Evolutionary conservation across 2,329 filamentous ascomycete species (phyloP).

Genomic region (Phaeosphaeriaceae sp.): DNA sequence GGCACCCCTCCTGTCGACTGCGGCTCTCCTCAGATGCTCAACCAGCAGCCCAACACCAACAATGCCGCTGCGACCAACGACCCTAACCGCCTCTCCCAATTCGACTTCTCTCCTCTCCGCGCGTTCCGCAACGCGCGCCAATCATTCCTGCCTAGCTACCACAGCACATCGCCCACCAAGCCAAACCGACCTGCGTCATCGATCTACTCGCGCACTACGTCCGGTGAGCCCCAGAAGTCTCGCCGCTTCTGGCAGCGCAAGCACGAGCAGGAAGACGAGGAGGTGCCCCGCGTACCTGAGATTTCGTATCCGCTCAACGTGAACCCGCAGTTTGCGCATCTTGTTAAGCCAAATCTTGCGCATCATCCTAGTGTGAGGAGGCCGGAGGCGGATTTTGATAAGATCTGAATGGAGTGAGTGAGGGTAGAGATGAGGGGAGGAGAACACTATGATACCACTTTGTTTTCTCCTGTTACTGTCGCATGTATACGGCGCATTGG

Average conservation of each 20-base stretch:
- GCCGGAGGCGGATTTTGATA: slow-evolving; percentile 38
- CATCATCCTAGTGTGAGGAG: slow-evolving; percentile 58
- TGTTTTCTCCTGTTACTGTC: slow-evolving; percentile 4
- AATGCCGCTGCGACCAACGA: slow-evolving; percentile 7
- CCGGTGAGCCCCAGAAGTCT: slow-evolving; percentile 35
- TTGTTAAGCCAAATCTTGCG: slow-evolving; percentile 64
- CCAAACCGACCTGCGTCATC: slow-evolving; percentile 40
- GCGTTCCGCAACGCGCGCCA: slow-evolving; percentile 51
- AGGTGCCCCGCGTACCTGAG: slow-evolving; percentile 57
- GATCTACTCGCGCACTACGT: slow-evolving; percentile 45
- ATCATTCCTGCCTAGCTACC: slow-evolving; percentile 57
- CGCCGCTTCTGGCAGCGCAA: slow-evolving; percentile 43
- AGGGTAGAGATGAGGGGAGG: background rate
- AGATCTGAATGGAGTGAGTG: slow-evolving; percentile 23
- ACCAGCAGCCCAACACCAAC: slow-evolving; percentile 7
- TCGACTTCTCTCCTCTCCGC: slow-evolving; percentile 44
- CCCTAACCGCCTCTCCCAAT: slow-evolving; percentile 38
- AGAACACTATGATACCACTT: slow-evolving; percentile 42
- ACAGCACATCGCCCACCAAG: slow-evolving; percentile 47
- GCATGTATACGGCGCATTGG: background rate
- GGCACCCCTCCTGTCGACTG: slow-evolving; percentile 39
- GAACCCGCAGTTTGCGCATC: slow-evolving; percentile 62
- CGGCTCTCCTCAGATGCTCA: slow-evolving; percentile 34
- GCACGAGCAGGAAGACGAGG: slow-evolving; percentile 43
- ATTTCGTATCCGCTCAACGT: slow-evolving; percentile 65